Evolutionary conservation across 257 asterid species (phyloP), one percentile per base, ranked within the genome.

Genomic region (Solanum corneliomulleri): DNA sequence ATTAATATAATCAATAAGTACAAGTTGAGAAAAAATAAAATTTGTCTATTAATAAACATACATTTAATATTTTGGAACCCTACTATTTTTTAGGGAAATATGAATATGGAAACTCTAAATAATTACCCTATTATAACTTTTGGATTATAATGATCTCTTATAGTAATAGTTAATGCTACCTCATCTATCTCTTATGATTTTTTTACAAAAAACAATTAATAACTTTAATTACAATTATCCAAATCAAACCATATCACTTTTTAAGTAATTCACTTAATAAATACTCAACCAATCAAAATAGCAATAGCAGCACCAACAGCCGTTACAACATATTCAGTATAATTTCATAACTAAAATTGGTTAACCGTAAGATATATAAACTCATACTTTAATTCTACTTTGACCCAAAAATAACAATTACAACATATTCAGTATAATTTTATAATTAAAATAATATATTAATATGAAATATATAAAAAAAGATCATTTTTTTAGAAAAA

Each of bases 331-430:
- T 1, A 60, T 62, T 23, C 29, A 23, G 7, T 20, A 16, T 58
- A 58, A 58, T 58, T 4, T 0, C 2, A 58, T 0, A 21, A 3
- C 1, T 58, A 3, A 9, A 58, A 3, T 58, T 3, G 5, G 0
- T 21, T 1, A 58, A 58, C 2, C 3, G 1, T 9, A 58, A 21
- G 5, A 21, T 9, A 21, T 21, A 58, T 37, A 5, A 37, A 37
- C 6, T 2, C 27, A 9, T 9, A 21, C 11, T 6, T 21, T 58
- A 3, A 58, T 9, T 58, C 12, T 52, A 52, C 62, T 7, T 47
- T 47, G 20, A 14, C 8, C 2, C 58, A 14, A 47, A 47, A 47
- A 47, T 2, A 47, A 47, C 58, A 47, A 5, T 14, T 14, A 47
- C 7, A 14, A 47, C 3, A 47, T 14, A 47, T 14, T 14, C 1